Base-by-base conservation (phyloP, 768 basidiomycete genomes). In the Postia placenta region DNA sequence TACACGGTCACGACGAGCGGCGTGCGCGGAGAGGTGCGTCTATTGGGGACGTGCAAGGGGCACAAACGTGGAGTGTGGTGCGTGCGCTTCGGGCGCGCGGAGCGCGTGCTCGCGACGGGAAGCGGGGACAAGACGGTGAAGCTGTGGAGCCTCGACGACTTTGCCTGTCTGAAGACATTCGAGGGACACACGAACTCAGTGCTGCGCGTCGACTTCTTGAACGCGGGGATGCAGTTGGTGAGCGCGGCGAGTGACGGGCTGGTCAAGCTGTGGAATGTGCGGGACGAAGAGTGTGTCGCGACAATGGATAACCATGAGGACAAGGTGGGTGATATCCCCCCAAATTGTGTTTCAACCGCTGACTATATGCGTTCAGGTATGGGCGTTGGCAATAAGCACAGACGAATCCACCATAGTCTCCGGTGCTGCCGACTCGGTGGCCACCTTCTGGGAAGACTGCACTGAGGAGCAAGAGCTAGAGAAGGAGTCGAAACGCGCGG, bases 121-220 rank as follows among this genome's bases (percentile, higher is more conserved):
- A 95, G 93, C 53, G 93, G 93, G 3, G 96, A 99, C 68, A 89
- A 90, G 67, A 93, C 93, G 0, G 79, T 98, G 56, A 91, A 87
- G 64, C 68, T 99, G 26, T 99, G 96, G 96, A 92, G 75, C 67
- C 65, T 98, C 55, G 89, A 94, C 54, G 92, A 97, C 62, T 96
- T 85, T 67, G 80, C 89, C 22, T 99, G 96, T 64, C 63, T 98
- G 53, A 82, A 92, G 76, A 98, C 96, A 19, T 93, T 98, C 59
- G 96, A 99, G 69, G 96, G 96, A 0, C 96, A 99, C 66, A 92
- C 92, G 6, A 98, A 97, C 66, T 96, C 96, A 11, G 92, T 99
- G 26, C 68, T 99, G 46, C 73, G 94, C 45, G 90, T 98, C 25
- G 92, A 93, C 60, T 98, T 96, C 65, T 61, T 97, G 38, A 87